Percentiles rank a stretch among this genome's conserved stretches.
Conservation (phyloP, 345 rosid species). For the Arabis hirsuta region DNA sequence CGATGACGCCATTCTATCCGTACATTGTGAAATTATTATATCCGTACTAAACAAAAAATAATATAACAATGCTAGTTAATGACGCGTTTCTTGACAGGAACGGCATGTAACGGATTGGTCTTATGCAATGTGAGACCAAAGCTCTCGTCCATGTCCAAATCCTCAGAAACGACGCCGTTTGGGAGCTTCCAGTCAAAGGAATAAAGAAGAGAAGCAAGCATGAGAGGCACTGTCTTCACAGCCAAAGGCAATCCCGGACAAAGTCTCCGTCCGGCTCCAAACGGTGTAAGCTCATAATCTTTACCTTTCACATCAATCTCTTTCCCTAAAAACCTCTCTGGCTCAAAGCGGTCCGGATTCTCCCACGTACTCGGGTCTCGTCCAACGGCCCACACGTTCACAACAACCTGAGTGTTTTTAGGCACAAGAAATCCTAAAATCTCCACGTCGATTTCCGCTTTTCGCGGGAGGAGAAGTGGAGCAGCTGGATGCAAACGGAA, state of each 20-base stretch:
- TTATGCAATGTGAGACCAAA: constrained; percentile 45
- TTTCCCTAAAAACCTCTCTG: constrained; percentile 43
- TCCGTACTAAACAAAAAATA: background rate
- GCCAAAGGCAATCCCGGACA: constrained; percentile 51
- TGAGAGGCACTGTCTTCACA: constrained; percentile 47
- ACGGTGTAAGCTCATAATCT: constrained; percentile 41
- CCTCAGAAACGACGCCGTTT: constrained; percentile 34
- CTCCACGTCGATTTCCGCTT: constrained; percentile 37
- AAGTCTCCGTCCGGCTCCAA: constrained; percentile 37
- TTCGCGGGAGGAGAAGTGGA: constrained; percentile 50
- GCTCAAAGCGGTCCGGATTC: constrained; percentile 38
- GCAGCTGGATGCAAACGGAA: constrained; percentile 52
- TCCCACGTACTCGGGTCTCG: constrained; percentile 46
- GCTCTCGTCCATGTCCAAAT: constrained; percentile 51
- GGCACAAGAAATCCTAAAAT: constrained; percentile 42
- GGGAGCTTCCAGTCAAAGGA: constrained; percentile 57
- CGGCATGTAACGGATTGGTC: constrained; percentile 36
- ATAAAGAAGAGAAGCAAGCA: constrained; percentile 52
- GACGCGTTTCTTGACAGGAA: constrained; percentile 25
- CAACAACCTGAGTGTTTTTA: constrained; percentile 45
- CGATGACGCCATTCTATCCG: no score
- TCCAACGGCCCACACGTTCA: constrained; percentile 49
- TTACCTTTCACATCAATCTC: constrained; percentile 40
- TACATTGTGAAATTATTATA: no score
- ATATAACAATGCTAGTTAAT: background rate